phyloP scores from a whole-genome alignment of 192 early-diverging fungal species.

The Nowakowskiella sp. region DNA sequence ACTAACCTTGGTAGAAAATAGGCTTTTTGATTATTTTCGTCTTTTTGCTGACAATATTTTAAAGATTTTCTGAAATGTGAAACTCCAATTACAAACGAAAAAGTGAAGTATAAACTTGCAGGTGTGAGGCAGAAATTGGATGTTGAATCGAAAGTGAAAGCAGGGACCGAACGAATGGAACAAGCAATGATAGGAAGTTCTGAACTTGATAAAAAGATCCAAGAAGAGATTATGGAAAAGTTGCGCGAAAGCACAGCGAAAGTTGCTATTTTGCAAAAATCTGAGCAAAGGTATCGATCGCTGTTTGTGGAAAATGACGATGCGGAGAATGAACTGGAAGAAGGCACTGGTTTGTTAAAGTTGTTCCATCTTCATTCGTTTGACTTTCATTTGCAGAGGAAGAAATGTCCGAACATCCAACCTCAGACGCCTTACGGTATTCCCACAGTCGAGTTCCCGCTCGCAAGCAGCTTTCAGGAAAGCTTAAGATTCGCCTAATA shows the following conservation, averaged over 20 bases:
- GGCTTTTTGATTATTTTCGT: too few relatives aligned
- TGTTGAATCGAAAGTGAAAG: constrained; percentile 88
- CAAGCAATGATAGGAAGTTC: constrained; percentile 16
- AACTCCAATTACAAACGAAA: constrained; percentile 36
- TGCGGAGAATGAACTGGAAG: constrained; percentile 58
- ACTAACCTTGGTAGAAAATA: too few relatives aligned
- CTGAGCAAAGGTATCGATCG: constrained; percentile 75
- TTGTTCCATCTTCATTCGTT: constrained; percentile 10
- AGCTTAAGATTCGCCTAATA: constrained; percentile 26
- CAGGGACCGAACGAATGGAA: constrained; percentile 65
- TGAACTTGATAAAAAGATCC: constrained; percentile 26
- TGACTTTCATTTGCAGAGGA: background rate
- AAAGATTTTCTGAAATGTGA: constrained; percentile 41
- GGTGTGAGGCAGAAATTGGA: constrained; percentile 87
- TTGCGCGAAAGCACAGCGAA: constrained; percentile 37
- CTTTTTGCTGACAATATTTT: too few relatives aligned
- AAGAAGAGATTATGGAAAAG: constrained; percentile 34
- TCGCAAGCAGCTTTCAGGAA: constrained; percentile 15
- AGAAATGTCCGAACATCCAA: background rate
- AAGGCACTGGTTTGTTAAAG: constrained; percentile 13
- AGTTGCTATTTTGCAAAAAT: constrained; percentile 29
- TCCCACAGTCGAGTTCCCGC: background rate
- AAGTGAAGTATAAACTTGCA: constrained; percentile 63
- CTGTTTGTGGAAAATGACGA: constrained; percentile 73
- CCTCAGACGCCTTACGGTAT: background rate